Base-by-base conservation (phyloP, 306 rosid genomes). In the Sindora glabra region DNA sequence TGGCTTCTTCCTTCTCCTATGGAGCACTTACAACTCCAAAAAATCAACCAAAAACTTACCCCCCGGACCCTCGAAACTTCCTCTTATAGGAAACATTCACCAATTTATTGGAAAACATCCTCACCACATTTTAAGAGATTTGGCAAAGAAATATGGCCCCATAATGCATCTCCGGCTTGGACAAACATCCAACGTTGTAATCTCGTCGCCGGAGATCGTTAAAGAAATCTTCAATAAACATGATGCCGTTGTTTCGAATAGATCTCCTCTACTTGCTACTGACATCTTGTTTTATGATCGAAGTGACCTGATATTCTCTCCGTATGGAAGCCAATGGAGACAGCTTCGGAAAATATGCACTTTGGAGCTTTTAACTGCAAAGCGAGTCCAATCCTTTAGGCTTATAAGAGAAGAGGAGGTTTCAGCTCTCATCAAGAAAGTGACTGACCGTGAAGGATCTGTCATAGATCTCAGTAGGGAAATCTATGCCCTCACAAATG, bases 201-300 rank as follows among this genome's bases (percentile, higher is more conserved):
- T n/a, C n/a, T n/a, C n/a, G n/a, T n/a, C n/a, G n/a, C n/a, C n/a
- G n/a, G n/a, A n/a, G n/a, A n/a, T n/a, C n/a, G n/a, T n/a, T n/a
- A n/a, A 56, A 70, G 77, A 78, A 7, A 37, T 78, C 0, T 46
- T 73, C 71, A 78, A 69, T 40, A 69, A 76, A 17, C 74, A 78
- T 55, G 82, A 68, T 6, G 19, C 52, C 36, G 36, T 12, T 36
- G 50, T 77, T 53, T 46, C 78, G 19, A 51, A 63, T 19, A 72
- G 78, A 23, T 75, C 82, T 32, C 65, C 14, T 8, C 12, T 69
- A n/a, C 29, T 69, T 11, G 65, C 65, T 5, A 15, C 56, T 0
- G 14, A 70, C 2, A n/a, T 64, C 0, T 3, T 69, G 10, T 0
- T 45, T 5, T 75, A 64, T 46, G 68, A 45, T 1, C 27, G 27